Percentiles rank a stretch among this genome's conserved stretches.
These are phyloP conservation scores for Gossypium gossypioides DNA, from an alignment of 441 rosid genomes.

Conservation along the genomic window DNA sequence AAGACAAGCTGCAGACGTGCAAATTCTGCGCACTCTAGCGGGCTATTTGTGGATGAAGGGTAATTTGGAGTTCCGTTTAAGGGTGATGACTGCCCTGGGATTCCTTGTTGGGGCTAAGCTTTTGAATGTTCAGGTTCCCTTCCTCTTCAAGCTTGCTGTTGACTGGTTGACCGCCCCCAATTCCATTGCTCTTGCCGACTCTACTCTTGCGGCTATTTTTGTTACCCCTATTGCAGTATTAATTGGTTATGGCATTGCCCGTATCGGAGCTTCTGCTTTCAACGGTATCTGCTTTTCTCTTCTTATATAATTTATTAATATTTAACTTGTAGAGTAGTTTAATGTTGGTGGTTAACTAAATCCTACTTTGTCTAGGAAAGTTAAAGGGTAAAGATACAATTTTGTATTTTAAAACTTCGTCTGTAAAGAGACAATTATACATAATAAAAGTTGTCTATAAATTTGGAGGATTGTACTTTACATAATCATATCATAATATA, in stretches of 20 bases:
- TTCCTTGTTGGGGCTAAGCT: slow-evolving; percentile 77
- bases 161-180: slow-evolving; percentile 64
- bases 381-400: too few relatives aligned
- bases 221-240: slow-evolving; percentile 78
- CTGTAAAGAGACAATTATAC: too few relatives aligned
- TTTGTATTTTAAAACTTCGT: too few relatives aligned
- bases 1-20: slow-evolving; percentile 45
- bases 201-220: slow-evolving; percentile 47
- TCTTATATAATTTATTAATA: not conserved
- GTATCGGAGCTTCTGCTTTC: slow-evolving; percentile 65
- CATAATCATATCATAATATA: too few relatives aligned
- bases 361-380: too few relatives aligned
- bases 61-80: slow-evolving; percentile 58
- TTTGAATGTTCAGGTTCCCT: slow-evolving; percentile 85
- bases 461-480: too few relatives aligned
- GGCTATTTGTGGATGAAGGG: slow-evolving; percentile 79
- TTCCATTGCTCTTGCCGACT: slow-evolving; percentile 48
- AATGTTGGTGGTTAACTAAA: not conserved
- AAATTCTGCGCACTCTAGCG: slow-evolving; percentile 58
- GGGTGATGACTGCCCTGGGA: slow-evolving; percentile 67
- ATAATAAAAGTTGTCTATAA: too few relatives aligned
- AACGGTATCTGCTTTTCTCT: slow-evolving; percentile 43
- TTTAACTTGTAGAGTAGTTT: not conserved
- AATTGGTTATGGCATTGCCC: slow-evolving; percentile 86
- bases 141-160: slow-evolving; percentile 77